Conservation (phyloP, 2,329 filamentous ascomycete genomes). For the Bipolaris zeicola region DNA sequence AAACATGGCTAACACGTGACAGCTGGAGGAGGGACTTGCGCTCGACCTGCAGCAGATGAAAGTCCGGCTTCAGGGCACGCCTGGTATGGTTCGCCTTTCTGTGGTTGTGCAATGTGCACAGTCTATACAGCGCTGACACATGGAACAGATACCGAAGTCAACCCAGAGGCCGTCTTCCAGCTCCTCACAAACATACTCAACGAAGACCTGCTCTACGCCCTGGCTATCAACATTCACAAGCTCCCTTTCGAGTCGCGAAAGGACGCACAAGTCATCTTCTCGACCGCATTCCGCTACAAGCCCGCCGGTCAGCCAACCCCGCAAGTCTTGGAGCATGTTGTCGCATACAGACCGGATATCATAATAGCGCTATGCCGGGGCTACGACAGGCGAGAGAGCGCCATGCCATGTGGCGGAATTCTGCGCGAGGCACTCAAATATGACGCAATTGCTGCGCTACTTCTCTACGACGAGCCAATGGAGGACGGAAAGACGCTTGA, state of each 20-base stretch:
- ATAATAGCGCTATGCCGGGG: conserved; percentile 86
- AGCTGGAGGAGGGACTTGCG: conserved; percentile 85
- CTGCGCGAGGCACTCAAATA: conserved; percentile 88
- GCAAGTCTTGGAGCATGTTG: conserved; percentile 84
- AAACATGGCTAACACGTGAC: conserved; percentile 26
- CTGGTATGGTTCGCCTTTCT: conserved; percentile 62
- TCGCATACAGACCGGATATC: conserved; percentile 83
- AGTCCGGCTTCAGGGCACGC: conserved; percentile 87
- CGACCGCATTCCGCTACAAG: conserved; percentile 89
- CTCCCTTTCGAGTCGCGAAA: conserved; percentile 96
- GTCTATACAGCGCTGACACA: conserved; percentile 21
- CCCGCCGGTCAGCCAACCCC: conserved; percentile 74
- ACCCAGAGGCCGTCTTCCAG: conserved; percentile 84
- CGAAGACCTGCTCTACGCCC: conserved; percentile 84
- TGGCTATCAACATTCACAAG: conserved; percentile 80
- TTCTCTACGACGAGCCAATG: conserved; percentile 87
- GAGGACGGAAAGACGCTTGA: conserved; percentile 75
- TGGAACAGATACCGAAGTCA: conserved; percentile 76
- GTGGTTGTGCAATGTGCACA: not conserved
- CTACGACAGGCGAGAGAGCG: conserved; percentile 88
- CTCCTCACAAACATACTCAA: conserved; percentile 84
- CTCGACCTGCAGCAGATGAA: conserved; percentile 92
- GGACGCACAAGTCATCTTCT: conserved; percentile 94
- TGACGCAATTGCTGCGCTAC: conserved; percentile 86
- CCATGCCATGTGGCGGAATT: conserved; percentile 87